Conservation (phyloP, 345 rosid genomes). For the Bruguiera sexangula region DNA sequence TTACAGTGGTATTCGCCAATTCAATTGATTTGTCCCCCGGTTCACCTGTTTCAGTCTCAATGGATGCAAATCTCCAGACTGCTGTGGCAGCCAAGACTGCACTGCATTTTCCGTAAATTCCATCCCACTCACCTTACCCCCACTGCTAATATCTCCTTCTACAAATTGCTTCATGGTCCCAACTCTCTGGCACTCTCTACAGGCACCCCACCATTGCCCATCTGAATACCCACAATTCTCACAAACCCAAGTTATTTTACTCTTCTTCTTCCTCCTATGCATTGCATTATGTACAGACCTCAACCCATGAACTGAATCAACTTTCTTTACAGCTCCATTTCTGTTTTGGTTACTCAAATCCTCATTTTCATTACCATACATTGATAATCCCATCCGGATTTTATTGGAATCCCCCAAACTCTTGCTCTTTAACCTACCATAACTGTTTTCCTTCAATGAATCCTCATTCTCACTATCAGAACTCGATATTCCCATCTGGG, state of each 20-base stretch:
- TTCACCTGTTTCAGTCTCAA: slow-evolving; percentile 55
- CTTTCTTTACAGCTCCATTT: slow-evolving; percentile 10
- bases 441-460: background rate
- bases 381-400: slow-evolving; percentile 12
- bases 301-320: slow-evolving; percentile 7
- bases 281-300: slow-evolving; percentile 25
- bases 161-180: slow-evolving; percentile 62
- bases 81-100: slow-evolving; percentile 63
- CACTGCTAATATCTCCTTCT: slow-evolving; percentile 25
- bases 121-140: slow-evolving; percentile 32
- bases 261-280: slow-evolving; percentile 47
- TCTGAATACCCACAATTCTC: slow-evolving; percentile 62
- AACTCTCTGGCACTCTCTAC: slow-evolving; percentile 46
- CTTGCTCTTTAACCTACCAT: slow-evolving; percentile 4
- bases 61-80: slow-evolving; percentile 44
- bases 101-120: slow-evolving; percentile 38
- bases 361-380: slow-evolving; percentile 12
- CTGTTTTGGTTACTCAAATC: slow-evolving; percentile 14
- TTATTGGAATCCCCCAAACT: slow-evolving; percentile 3
- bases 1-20: slow-evolving; percentile 74
- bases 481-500: background rate
- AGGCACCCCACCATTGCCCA: slow-evolving; percentile 94
- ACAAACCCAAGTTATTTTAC: slow-evolving; percentile 58
- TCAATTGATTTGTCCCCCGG: slow-evolving; percentile 48
- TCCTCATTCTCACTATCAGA: background rate